Evolutionary conservation across 129 eudicot species (phyloP), one percentile per base, ranked within the genome.

Genomic region (Helianthus tuberosus): DNA sequence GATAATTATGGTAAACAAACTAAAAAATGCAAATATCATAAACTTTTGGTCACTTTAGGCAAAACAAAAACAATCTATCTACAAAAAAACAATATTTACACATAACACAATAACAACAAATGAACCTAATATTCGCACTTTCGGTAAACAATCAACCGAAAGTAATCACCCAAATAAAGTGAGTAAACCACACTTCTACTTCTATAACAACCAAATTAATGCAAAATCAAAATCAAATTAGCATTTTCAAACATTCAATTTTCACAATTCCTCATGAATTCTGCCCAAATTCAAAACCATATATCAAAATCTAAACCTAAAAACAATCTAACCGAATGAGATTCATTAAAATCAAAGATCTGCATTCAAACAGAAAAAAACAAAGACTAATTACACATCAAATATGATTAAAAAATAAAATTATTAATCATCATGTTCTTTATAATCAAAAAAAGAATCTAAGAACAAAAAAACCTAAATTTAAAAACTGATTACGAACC

Each of bases 241-340:
- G 71, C 8, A 27, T 14, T 41, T 5, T 65, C 50, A 58, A 69
- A 17, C 47, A 48, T 48, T 69, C 54, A 54, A 6, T 44, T 38
- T n/a, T 29, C 54, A 29, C 53, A 10, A 46, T 16, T 62, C 3
- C 69, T 12, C 62, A 48, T 39, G 61, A 10, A 69, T 27, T 27
- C 32, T 2, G 32, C 32, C 32, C 32, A 70, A 61, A 50, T 70
- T 63, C 9, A 47, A 66, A 80, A 73, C 20, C 16, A 25, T 6
- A 47, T 12, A 53, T 74, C 73, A 85, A 62, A 62, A 53, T 14
- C 27, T 39, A 72, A 76, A 80, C 77, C 76, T 73, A n/a, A 13
- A n/a, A 49, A 48, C 43, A 44, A 68, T 68, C 73, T 13, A 68
- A 10, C 27, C 12, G 47, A 68, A 48, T 17, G n/a, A 44, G 8